Evolutionary conservation across 176 grass and related monocot genomes (phyloP).

Genomic region (Carex littledalei): DNA sequence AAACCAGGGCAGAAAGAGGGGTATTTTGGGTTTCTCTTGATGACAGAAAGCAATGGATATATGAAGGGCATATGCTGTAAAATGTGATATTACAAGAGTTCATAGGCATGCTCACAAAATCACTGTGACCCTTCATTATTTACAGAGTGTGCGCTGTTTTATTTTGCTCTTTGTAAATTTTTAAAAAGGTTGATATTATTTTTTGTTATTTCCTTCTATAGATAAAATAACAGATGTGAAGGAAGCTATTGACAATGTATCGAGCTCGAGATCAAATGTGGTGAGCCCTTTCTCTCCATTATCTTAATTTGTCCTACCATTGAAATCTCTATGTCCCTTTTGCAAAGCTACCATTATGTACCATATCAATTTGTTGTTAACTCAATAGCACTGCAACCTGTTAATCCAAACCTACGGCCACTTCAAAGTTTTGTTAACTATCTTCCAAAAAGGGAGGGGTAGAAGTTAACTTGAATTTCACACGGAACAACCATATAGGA

Average conservation of each 20-base stretch:
- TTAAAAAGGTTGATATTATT: background rate
- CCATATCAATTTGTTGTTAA: background rate
- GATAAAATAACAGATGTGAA: slow-evolving; percentile 34
- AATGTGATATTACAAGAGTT: background rate
- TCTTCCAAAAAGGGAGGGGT: background rate
- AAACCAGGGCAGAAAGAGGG: background rate
- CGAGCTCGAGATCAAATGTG: slow-evolving; percentile 30
- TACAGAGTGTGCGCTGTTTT: background rate
- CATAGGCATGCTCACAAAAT: slow-evolving; percentile 1
- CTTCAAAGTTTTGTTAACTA: background rate
- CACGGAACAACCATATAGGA: background rate
- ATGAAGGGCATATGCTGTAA: background rate
- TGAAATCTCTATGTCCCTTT: background rate
- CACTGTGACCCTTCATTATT: background rate
- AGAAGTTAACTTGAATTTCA: background rate
- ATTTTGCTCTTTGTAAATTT: background rate
- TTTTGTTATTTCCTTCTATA: slow-evolving; percentile 8
- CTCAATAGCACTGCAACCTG: background rate
- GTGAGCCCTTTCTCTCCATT: slow-evolving; percentile 23
- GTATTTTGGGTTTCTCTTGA: background rate
- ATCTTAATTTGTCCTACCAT: background rate
- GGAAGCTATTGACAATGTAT: slow-evolving; percentile 25
- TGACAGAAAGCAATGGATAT: background rate
- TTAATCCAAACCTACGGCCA: background rate
- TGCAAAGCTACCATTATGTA: background rate